Evolutionary conservation across 139 green algal species (phyloP), one percentile per base, ranked within the genome.

Genomic region (Picochlorum sp.): DNA sequence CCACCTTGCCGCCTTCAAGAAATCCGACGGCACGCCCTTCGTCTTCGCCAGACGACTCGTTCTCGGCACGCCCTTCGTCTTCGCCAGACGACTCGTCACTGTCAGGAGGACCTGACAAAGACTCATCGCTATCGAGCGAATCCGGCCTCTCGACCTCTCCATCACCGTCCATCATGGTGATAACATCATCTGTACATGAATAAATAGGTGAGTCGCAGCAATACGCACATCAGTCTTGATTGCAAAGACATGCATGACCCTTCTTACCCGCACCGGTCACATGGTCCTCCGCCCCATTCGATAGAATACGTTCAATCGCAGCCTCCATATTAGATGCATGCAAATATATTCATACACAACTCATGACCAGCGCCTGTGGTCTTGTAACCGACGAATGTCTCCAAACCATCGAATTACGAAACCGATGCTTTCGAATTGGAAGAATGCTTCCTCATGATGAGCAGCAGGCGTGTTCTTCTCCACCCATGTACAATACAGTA

Each of bases 1-100:
- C 77, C 3, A 66, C 72, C 72, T 91, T 88, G 23, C 44, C 71
- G 1, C 81, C 85, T 60, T 77, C 57, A 23, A 76, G 45, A 21
- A 87, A 87, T 2, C 66, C 74, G 4, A 18, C 58, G 15, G 11
- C 16, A 23, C 10, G 34, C 38, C 45, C 51, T 23, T 55, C 49
- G 5, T 55, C 49, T 16, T 54, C 47, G 18, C n/a, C 47, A 54
- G 47, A 45, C 50, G 60, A 69, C 57, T 69, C 23, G 6, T 57
- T 63, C 21, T 69, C 54, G 30, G 62, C 37, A 18, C 49, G 26
- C 18, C 20, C 44, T 16, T 58, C 63, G 14, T 63, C 58, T 10
- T 63, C 61, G 18, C 49, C 49, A 55, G 49, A 45, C 50, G 60
- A 69, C 57, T 69, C 23, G 7, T 57, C 37, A 18, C 49, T 54